Evolutionary conservation across 2,329 filamentous ascomycete species (phyloP).

Genomic region (Monilinia vaccinii-corymbosi): DNA sequence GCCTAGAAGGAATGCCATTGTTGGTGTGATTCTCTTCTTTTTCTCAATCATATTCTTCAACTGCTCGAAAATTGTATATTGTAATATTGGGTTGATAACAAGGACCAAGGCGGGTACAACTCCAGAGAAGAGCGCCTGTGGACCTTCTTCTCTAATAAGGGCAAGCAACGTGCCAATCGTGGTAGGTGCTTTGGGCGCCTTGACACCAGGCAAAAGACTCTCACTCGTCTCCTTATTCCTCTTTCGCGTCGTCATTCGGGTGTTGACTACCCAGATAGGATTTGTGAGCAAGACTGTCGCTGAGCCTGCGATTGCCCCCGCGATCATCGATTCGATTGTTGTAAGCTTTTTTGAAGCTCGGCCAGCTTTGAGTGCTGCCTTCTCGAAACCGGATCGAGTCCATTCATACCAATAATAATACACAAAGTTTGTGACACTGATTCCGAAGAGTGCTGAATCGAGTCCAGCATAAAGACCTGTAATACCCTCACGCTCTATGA

Average conservation of each 20-base stretch:
- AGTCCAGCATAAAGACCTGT: conserved; percentile 85
- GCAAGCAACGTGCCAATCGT: conserved; percentile 75
- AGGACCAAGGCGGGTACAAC: conserved; percentile 87
- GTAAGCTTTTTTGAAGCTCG: conserved; percentile 74
- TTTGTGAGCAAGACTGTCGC: conserved; percentile 95
- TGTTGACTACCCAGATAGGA: conserved; percentile 99
- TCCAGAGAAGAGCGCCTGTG: conserved; percentile 77
- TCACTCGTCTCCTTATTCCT: conserved; percentile 39
- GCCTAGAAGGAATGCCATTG: conserved; percentile 81
- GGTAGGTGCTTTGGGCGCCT: conserved; percentile 47
- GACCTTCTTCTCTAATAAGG: conserved; percentile 76
- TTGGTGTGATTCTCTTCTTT: conserved; percentile 65
- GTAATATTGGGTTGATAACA: conserved; percentile 95
- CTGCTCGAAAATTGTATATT: conserved; percentile 98
- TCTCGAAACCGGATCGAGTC: conserved; percentile 80
- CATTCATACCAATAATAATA: conserved; percentile 99
- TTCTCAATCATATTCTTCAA: conserved; percentile 86
- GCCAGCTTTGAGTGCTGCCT: conserved; percentile 62
- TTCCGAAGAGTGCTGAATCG: conserved; percentile 90
- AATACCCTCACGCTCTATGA: conserved; percentile 85
- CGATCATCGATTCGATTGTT: conserved; percentile 88
- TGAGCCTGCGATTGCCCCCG: conserved; percentile 84
- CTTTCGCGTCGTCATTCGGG: conserved; percentile 88
- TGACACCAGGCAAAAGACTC: conserved; percentile 35
- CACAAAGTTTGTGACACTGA: conserved; percentile 97